phyloP scores from a whole-genome alignment of 2,329 filamentous ascomycete genomes.

The Fusarium neocosmosporiellum region DNA sequence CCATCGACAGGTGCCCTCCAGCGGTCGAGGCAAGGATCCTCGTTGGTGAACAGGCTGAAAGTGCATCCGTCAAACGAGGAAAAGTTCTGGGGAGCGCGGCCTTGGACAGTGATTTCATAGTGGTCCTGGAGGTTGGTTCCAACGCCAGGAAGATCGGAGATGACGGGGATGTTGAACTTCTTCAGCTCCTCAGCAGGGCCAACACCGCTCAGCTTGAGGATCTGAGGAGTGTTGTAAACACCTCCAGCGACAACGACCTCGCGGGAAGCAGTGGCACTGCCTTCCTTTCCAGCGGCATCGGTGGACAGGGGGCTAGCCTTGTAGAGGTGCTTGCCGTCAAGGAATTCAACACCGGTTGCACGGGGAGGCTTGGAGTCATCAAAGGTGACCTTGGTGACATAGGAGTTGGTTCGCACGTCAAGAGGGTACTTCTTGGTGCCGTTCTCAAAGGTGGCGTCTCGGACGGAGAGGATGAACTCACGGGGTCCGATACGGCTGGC shows the following conservation, averaged over 20 bases:
- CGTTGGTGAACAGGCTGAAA: constrained; percentile 42
- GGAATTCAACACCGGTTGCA: constrained; percentile 49
- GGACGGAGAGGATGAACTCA: constrained; percentile 61
- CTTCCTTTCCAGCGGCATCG: constrained; percentile 13
- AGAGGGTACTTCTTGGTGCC: constrained; percentile 36
- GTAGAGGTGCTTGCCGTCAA: constrained; percentile 43
- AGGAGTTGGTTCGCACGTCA: constrained; percentile 37
- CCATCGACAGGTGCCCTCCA: constrained; percentile 46
- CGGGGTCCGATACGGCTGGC: constrained; percentile 64
- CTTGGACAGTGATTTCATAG: constrained; percentile 53
- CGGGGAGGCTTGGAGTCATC: constrained; percentile 43
- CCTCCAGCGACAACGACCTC: constrained; percentile 64
- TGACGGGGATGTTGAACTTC: constrained; percentile 56
- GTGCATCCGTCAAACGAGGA: constrained; percentile 46
- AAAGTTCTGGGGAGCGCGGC: constrained; percentile 41
- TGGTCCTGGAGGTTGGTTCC: constrained; percentile 70
- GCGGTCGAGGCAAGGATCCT: constrained; percentile 51
- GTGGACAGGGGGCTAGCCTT: constrained; percentile 27
- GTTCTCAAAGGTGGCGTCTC: constrained; percentile 27
- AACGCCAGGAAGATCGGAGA: constrained; percentile 64
- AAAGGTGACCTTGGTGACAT: constrained; percentile 53
- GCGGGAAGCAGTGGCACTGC: constrained; percentile 44
- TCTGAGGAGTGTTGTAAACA: constrained; percentile 62
- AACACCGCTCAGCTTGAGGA: constrained; percentile 64
- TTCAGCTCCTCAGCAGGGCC: constrained; percentile 56